Base-by-base conservation (phyloP, 495 filamentous ascomycete species). In the Astrocystis sublimbata region DNA sequence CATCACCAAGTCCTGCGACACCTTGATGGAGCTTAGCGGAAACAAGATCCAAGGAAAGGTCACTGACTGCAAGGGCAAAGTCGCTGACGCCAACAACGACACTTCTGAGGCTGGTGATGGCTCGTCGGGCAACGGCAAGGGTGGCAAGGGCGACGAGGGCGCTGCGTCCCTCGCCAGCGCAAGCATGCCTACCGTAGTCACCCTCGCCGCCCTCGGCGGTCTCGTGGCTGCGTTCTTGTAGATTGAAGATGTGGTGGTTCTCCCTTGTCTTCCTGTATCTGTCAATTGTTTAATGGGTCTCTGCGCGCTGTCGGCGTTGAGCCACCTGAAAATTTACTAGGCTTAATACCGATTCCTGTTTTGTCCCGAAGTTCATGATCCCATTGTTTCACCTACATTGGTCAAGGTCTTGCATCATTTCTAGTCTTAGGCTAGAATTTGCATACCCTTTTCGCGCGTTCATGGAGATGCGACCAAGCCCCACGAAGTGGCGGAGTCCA, bases 11-110 rank as follows among this genome's bases (percentile, higher is more conserved):
- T 71, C 75, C 26, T 84, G 82, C 77, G 58, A 68, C 21, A 52
- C 63, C 40, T 83, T 91, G 71, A 40, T 81, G 15, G 61, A 74
- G 64, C 66, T 79, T 35, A 68, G 75, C 67, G 66, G 79, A 67
- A 62, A 66, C 46, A 75, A 76, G 50, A 86, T 92, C 73, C 80
- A 85, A 68, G 90, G 90, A 55, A 79, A 66, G 35, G 88, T 79
- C 74, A 76, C 64, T n/a, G 45, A 43, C 42, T 93, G 89, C 81
- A 69, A 66, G 54, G 78, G 76, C 66, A 68, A 77, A 62, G 77
- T 76, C 63, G 69, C 65, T 15, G 66, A 71, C 15, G 78, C 78
- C 61, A 81, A 77, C 73, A 64, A 74, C 61, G 71, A 77, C 42
- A 78, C 75, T 40, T 68, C 69, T 41, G 47, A 59, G 42, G 65